These are phyloP conservation scores for Eutrema yunnanense DNA, from an alignment of 345 rosid genomes.

Conservation along the genomic window DNA sequence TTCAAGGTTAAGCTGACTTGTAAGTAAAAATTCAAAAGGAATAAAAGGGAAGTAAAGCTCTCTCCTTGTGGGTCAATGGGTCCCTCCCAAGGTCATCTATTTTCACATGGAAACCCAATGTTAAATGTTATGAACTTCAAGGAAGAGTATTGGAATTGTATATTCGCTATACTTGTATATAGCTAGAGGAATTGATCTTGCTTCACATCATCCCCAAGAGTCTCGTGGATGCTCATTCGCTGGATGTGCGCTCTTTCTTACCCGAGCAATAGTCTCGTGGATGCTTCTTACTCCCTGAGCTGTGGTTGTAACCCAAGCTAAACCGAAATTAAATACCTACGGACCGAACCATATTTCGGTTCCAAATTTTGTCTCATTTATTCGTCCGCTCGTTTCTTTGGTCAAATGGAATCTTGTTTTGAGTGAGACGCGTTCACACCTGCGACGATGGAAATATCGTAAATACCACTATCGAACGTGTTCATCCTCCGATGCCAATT, in stretches of 20 bases:
- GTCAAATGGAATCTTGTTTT: constrained; percentile 32
- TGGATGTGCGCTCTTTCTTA: no score
- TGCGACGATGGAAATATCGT: background rate
- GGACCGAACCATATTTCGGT: background rate
- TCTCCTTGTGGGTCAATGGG: background rate
- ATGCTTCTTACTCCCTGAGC: no score
- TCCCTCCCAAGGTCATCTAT: background rate
- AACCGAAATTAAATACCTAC: background rate
- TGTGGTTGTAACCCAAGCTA: background rate
- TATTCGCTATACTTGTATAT: no score
- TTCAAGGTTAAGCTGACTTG: constrained; percentile 8
- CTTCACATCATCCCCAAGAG: no score
- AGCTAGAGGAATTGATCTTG: no score
- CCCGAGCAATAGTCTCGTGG: no score
- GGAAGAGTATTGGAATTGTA: no score
- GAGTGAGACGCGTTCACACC: constrained; percentile 41
- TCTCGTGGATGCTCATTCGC: no score
- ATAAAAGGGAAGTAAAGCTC: background rate
- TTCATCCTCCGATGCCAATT: background rate
- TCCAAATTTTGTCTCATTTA: background rate
- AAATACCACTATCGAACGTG: background rate
- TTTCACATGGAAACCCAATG: background rate
- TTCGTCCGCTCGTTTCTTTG: background rate
- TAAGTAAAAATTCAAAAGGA: background rate
- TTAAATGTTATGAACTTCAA: no score